Evolutionary conservation across 108 stramenopile genomes (phyloP), one percentile per base, ranked within the genome.

Genomic region (Schizochytrium sp.): DNA sequence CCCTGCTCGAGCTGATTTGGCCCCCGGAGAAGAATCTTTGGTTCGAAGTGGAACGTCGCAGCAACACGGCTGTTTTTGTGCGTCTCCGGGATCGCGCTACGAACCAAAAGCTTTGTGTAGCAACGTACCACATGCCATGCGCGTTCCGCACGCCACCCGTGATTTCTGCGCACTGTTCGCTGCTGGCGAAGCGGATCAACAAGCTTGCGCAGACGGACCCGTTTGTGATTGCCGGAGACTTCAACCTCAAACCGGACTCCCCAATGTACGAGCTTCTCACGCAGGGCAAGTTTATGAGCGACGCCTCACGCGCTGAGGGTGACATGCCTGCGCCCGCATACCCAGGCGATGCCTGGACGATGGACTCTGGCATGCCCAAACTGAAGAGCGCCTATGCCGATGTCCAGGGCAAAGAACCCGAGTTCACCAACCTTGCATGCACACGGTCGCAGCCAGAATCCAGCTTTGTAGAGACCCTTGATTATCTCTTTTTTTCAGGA

Each of bases 101-200:
- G 57, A 91, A 72, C 57, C 83, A 72, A 21, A 60, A 91, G 5
- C 96, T 96, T 91, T 93, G 89, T 21, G 90, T 99, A 51, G 95
- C 94, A 14, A 98, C 95, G 58, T 99, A 99, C 90, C 98, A 99
- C 94, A 99, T 99, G 98, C 98, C 98, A 16, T 99, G 98, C 91
- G 95, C 96, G 3, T 99, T 95, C 91, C 94, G 93, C 48, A 93
- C 93, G 55, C 97, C 97, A 0, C 90, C 91, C 59, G 95, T 96
- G 10, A 98, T 97, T 96, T 95, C 94, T 45, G 92, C 95, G 51
- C 96, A 96, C 89, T 58, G 94, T 5, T 95, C 95, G 18, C 88
- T 97, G 91, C 95, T 95, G 5, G 95, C 91, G 5, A 90, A 92
- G 63, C 87, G 93, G 28, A 71, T 88, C 4, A 91, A 93, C 88